Evolutionary conservation across 345 rosid species (phyloP), one percentile per base, ranked within the genome.

Genomic region (Cardamine chenopodiifolia): DNA sequence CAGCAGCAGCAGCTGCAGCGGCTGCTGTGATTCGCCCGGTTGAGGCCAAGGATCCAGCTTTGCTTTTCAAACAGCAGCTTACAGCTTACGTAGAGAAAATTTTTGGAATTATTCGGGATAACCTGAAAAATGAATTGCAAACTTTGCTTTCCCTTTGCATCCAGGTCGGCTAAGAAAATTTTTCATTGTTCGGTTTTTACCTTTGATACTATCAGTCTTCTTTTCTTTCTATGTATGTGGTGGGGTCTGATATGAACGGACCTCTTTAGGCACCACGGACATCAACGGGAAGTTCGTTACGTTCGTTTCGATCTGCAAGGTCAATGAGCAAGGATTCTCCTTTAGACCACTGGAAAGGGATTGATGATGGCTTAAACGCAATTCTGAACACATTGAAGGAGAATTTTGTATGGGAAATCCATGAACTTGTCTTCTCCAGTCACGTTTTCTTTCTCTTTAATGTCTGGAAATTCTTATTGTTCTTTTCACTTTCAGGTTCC

Each of bases 1-100:
- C 89, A 37, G 81, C 78, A 66, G 81, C 81, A 60, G 78, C 73
- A 0, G 87, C 89, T 23, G 87, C 97, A 61, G 92, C 87, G 48
- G 80, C 84, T 65, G 80, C 88, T 8, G 91, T 90, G 39, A 91
- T 94, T 74, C 96, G 93, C 71, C 93, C 90, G 56, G 92, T 91
- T 31, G 98, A 90, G 78, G 98, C 98, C 29, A 94, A 88, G 74
- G 91, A 94, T 70, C 97, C 98, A 60, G 98, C 98, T 72, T 81
- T 94, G 79, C 97, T 94, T 77, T 94, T 94, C 80, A 91, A 90
- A 72, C 93, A 85, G 78, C 98, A 94, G 82, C 93, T 94, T 63
- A 92, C 98, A 15, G 98, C 98, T 22, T 94, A 90, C 57, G 95
- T 94, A 73, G 99, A 95, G 85, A 95, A 88, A 74, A 95, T 95